These are phyloP conservation scores for Ilyonectria robusta DNA, from an alignment of 2,329 filamentous ascomycete genomes.

Conservation along the genomic window DNA sequence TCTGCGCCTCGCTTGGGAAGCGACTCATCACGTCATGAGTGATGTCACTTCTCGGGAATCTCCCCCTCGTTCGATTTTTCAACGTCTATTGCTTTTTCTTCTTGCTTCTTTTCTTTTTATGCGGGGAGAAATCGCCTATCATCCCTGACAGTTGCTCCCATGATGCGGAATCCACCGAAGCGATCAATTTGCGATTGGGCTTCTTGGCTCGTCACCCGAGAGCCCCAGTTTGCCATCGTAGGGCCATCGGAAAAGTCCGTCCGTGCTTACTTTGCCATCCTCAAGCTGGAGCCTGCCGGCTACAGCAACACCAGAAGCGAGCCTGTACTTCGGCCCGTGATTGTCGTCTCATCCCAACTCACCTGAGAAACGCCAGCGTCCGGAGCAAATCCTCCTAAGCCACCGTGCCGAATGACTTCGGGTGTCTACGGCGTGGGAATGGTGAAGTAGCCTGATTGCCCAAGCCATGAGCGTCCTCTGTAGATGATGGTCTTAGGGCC, in stretches of 20 bases:
- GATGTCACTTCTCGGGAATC: conserved; percentile 5
- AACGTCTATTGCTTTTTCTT: neutral
- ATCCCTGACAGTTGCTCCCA: neutral
- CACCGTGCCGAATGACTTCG: neutral
- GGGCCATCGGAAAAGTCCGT: neutral
- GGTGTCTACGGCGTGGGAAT: neutral
- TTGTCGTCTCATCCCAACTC: neutral
- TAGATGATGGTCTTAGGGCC: neutral
- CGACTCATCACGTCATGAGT: conserved; percentile 5
- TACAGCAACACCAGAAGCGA: neutral
- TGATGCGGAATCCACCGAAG: neutral
- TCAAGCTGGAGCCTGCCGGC: neutral
- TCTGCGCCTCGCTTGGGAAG: neutral
- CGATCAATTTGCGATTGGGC: neutral
- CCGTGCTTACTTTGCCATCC: neutral
- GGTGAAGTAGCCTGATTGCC: neutral
- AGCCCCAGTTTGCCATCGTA: neutral
- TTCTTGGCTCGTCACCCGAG: neutral
- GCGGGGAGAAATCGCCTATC: neutral
- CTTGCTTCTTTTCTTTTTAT: neutral
- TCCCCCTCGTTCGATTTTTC: neutral
- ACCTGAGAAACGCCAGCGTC: neutral
- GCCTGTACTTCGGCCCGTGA: neutral
- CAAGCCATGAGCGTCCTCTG: neutral
- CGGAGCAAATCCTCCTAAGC: neutral